These are phyloP conservation scores for Thermochaetoides thermophila DNA, from an alignment of 495 filamentous ascomycete species.

Conservation along the genomic window DNA sequence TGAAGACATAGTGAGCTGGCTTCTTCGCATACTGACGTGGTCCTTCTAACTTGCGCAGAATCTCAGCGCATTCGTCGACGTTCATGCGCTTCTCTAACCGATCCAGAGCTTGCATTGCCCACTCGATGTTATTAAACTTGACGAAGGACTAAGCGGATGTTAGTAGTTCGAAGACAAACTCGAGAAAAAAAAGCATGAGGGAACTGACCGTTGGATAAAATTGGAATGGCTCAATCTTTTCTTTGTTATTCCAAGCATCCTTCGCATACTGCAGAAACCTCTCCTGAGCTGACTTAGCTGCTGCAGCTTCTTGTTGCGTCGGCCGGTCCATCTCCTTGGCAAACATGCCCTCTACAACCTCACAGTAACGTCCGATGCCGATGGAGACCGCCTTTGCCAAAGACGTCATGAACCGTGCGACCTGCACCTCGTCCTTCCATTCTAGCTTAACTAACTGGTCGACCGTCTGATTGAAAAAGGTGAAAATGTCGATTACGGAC, in stretches of 20 bases:
- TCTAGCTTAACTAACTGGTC: conserved; percentile 73
- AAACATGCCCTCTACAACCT: conserved; percentile 76
- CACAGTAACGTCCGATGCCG: conserved; percentile 81
- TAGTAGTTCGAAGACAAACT: conserved; percentile 4
- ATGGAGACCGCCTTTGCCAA: conserved; percentile 72
- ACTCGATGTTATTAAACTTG: conserved; percentile 96
- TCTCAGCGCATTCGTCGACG: conserved; percentile 82
- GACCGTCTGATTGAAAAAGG: conserved; percentile 77
- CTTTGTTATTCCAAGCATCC: conserved; percentile 85
- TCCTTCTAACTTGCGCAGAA: conserved; percentile 51
- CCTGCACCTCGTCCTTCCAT: conserved; percentile 87
- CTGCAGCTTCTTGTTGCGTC: conserved; percentile 71
- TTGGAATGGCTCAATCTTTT: conserved; percentile 94
- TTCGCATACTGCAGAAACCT: conserved; percentile 84
- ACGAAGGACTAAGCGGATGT: conserved; percentile 58
- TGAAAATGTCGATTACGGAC: conserved; percentile 86
- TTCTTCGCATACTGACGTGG: conserved; percentile 36
- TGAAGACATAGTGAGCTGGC: conserved; percentile 82
- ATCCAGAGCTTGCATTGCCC: conserved; percentile 77
- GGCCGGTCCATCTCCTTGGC: conserved; percentile 83
- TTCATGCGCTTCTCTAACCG: conserved; percentile 78
- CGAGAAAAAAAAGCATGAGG: background rate
- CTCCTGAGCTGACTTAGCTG: conserved; percentile 71
- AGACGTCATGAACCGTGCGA: conserved; percentile 96
- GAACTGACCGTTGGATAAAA: conserved; percentile 80